Conservation (phyloP, 1,284 basidiomycete species). For the Puccinia horiana region DNA sequence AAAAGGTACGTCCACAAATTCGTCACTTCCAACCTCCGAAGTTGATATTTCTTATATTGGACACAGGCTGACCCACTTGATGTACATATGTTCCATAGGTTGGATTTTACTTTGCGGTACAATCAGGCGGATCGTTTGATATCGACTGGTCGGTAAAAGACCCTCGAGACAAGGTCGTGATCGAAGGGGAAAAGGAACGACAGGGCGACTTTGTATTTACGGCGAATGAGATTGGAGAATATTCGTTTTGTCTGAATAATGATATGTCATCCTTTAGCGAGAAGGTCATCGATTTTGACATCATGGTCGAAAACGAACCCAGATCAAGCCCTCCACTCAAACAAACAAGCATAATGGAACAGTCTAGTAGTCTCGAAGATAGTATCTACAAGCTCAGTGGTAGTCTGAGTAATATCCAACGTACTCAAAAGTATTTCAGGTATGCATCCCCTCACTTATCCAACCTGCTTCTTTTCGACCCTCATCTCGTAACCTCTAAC, state of each 20-base stretch:
- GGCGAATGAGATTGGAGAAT: conserved; percentile 89
- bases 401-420: conserved; percentile 78
- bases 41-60: conserved; percentile 8
- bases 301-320: conserved; percentile 95
- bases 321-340: conserved; percentile 78
- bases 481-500: conserved; percentile 66
- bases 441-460: not conserved
- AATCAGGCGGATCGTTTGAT: conserved; percentile 95
- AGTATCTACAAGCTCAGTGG: conserved; percentile 85
- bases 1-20: conserved; percentile 71
- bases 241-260: conserved; percentile 97
- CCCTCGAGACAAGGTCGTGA: conserved; percentile 79
- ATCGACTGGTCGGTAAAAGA: conserved; percentile 92
- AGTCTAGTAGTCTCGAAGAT: conserved; percentile 86
- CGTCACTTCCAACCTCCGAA: no score
- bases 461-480: not conserved
- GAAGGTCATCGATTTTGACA: conserved; percentile 86
- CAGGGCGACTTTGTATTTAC: conserved; percentile 98
- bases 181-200: conserved; percentile 81
- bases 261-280: conserved; percentile 86
- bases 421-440: conserved; percentile 75
- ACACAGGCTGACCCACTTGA: not conserved
- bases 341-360: conserved; percentile 70
- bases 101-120: conserved; percentile 69
- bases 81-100: conserved; percentile 52